Base-by-base conservation (phyloP, 805 yeast genomes). In the Saccharomycopsis sp. region DNA sequence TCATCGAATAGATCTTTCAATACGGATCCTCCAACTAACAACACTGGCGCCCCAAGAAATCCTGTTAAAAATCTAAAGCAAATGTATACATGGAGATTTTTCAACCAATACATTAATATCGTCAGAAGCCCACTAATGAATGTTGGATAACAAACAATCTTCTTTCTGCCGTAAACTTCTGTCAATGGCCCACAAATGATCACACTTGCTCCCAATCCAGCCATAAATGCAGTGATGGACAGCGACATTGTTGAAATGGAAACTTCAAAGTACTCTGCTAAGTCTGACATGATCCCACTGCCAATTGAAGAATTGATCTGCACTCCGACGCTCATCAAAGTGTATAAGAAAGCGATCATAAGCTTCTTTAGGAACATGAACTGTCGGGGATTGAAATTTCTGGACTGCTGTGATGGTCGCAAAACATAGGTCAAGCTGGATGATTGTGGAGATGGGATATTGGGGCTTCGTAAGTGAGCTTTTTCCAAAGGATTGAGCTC, bases 91-190 rank as follows among this genome's bases (percentile, higher is more conserved):
- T 21, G 8, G 18, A 43, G 36, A n/a, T 35, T 17, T 29, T 9
- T 5, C n/a, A 23, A 12, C 13, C 35, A 40, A 4, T 23, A 12
- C 5, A 41, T 19, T 3, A 22, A 30, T 5, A 19, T 2, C 10
- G 44, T 39, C 13, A 43, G 9, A 3, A 36, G 8, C 4, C 48
- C 48, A 32, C 44, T 39, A 6, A 39, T 12, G 9, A 40, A 32
- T 6, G 39, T 34, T 12, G 38, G 17, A 23, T 36, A 36, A 13
- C 48, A 43, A n/a, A 43, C 38, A n/a, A 40, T 18, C 13, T 39
- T 43, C 21, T 43, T 43, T 12, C 44, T 26, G 4, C 48, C 48
- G 25, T 43, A 38, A 25, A 43, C 17, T 21, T 43, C 48, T 20
- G 41, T 39, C 12, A 43, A 22, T 2, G 48, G 48, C 2, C 48